Evolutionary conservation across 768 basidiomycete species (phyloP).

Genomic region (Panellus pusillus): DNA sequence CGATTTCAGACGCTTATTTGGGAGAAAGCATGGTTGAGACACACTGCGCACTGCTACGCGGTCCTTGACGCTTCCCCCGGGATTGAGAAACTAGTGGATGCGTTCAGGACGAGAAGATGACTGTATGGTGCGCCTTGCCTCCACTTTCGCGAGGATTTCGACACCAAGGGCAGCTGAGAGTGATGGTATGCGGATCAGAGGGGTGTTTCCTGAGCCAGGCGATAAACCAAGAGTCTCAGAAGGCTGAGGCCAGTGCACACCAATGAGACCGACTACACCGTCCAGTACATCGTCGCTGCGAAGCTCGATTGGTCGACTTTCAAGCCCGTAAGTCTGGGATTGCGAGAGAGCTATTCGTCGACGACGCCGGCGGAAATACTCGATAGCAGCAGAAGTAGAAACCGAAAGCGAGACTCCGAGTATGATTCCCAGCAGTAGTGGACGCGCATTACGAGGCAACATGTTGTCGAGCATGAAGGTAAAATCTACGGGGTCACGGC

Average conservation of each 20-base stretch:
- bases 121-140: constrained; percentile 49
- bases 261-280: constrained; percentile 85
- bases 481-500: background rate
- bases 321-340: constrained; percentile 24
- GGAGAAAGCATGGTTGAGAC: constrained; percentile 21
- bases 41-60: constrained; percentile 90
- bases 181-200: constrained; percentile 87
- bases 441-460: constrained; percentile 14
- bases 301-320: constrained; percentile 64
- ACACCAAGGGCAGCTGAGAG: constrained; percentile 89
- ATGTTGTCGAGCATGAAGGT: background rate
- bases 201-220: constrained; percentile 77
- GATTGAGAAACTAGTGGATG: constrained; percentile 80
- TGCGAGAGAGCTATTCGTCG: constrained; percentile 36
- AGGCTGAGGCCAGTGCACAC: constrained; percentile 39
- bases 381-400: constrained; percentile 63
- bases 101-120: background rate
- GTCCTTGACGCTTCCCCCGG: constrained; percentile 97
- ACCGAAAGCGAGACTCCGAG: constrained; percentile 77
- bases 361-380: constrained; percentile 52
- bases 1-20: background rate
- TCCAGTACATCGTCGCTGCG: constrained; percentile 75
- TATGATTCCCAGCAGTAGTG: constrained; percentile 47
- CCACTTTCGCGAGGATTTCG: constrained; percentile 94
- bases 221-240: background rate